Conservation (phyloP, 2,329 filamentous ascomycete species). For the Arthrobotrys megalospora region DNA sequence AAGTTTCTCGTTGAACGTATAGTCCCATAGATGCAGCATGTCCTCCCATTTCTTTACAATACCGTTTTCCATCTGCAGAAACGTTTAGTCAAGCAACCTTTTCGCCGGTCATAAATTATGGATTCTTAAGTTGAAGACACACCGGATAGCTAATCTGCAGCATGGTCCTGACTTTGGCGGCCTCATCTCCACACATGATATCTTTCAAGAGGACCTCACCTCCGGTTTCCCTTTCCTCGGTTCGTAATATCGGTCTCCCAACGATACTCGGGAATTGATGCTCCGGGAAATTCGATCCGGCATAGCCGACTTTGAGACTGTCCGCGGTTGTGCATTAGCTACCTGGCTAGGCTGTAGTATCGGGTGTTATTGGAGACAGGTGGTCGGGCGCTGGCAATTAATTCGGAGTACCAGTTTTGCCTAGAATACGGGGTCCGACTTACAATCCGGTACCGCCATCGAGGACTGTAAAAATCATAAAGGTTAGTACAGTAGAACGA, state of each 20-base stretch:
- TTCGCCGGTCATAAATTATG: neutral
- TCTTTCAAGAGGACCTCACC: slow-evolving; percentile 79
- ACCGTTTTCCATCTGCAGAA: slow-evolving; percentile 91
- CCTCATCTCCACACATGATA: slow-evolving; percentile 99
- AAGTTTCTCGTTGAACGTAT: slow-evolving; percentile 98
- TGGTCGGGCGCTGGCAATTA: slow-evolving; percentile 21
- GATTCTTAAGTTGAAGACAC: slow-evolving; percentile 66
- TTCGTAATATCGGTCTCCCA: slow-evolving; percentile 95
- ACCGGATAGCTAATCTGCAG: slow-evolving; percentile 97
- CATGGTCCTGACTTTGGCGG: slow-evolving; percentile 94
- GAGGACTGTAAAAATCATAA: slow-evolving; percentile 77
- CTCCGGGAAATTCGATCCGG: slow-evolving; percentile 99
- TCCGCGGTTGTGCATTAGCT: slow-evolving; percentile 26
- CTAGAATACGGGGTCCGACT: slow-evolving; percentile 25
- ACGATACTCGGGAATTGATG: slow-evolving; percentile 99
- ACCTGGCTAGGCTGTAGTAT: neutral
- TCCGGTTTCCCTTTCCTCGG: slow-evolving; percentile 78
- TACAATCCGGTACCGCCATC: slow-evolving; percentile 97
- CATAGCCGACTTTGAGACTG: slow-evolving; percentile 95
- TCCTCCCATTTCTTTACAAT: slow-evolving; percentile 99
- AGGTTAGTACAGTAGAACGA: neutral
- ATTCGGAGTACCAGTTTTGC: slow-evolving; percentile 4
- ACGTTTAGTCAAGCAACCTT: slow-evolving; percentile 20
- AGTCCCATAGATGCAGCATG: slow-evolving; percentile 99
- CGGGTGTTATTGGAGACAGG: slow-evolving; percentile 1